These are phyloP conservation scores for Kockiozyma suomiensis DNA, from an alignment of 805 yeast genomes.

Conservation along the genomic window DNA sequence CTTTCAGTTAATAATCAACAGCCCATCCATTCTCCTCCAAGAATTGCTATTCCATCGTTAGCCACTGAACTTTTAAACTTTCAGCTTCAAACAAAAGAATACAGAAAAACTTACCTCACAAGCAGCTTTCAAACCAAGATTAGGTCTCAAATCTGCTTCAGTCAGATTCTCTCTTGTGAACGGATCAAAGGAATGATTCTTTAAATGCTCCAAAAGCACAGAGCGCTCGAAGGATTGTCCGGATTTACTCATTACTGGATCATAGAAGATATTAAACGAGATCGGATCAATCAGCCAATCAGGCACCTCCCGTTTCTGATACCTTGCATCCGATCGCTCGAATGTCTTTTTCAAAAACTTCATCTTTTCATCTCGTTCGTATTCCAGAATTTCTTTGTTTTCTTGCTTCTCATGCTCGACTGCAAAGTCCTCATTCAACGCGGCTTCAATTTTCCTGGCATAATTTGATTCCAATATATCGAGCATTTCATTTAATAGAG, in stretches of 20 bases:
- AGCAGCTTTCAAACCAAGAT: conserved; percentile 47
- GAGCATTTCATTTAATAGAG: conserved; percentile 37
- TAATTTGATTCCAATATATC: conserved; percentile 32
- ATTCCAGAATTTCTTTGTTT: conserved; percentile 31
- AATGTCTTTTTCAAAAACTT: conserved; percentile 35
- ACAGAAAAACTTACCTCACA: conserved; percentile 38
- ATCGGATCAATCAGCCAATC: conserved; percentile 48
- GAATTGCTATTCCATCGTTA: conserved; percentile 18
- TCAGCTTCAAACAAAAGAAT: no score
- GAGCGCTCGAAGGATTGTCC: conserved; percentile 50
- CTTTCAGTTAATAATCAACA: conserved; percentile 34
- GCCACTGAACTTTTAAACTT: no score
- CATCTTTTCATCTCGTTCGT: conserved; percentile 32
- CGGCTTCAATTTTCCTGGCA: conserved; percentile 18
- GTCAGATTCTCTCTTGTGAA: conserved; percentile 45
- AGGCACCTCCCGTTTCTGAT: conserved; percentile 41
- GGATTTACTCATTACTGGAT: conserved; percentile 51
- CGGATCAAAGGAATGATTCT: conserved; percentile 47
- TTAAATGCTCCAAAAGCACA: conserved; percentile 46
- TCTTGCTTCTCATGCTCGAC: conserved; percentile 33
- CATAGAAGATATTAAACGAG: conserved; percentile 45
- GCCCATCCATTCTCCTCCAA: conserved; percentile 37
- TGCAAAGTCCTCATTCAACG: conserved; percentile 10
- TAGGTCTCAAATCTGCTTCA: conserved; percentile 47
- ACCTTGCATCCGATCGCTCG: conserved; percentile 33